phyloP scores from a whole-genome alignment of 192 early-diverging fungal species.

The Oehlia diaphana region DNA sequence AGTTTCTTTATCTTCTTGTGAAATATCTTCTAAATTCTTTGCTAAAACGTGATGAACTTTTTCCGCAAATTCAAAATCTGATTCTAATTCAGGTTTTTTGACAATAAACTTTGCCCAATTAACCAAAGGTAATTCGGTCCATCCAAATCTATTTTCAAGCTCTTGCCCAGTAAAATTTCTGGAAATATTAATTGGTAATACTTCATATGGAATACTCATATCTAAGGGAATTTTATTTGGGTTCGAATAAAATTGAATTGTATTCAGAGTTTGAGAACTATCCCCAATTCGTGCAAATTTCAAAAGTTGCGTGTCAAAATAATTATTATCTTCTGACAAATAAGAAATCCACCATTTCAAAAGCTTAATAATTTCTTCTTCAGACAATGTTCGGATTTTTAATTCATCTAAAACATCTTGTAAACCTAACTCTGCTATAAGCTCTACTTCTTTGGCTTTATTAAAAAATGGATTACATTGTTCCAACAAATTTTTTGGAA shows the following conservation, averaged over 20 bases:
- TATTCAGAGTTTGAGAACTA: slow-evolving; percentile 44
- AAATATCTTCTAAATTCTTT: slow-evolving; percentile 43
- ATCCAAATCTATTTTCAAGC: slow-evolving; percentile 12
- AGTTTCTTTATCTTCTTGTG: slow-evolving; percentile 33
- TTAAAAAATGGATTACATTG: slow-evolving; percentile 55
- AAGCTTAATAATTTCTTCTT: slow-evolving; percentile 62
- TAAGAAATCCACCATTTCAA: slow-evolving; percentile 78
- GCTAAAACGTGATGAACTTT: slow-evolving; percentile 59
- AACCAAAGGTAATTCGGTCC: neutral
- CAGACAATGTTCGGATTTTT: slow-evolving; percentile 49
- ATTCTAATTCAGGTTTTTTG: slow-evolving; percentile 22
- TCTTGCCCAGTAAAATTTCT: neutral
- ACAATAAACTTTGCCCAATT: slow-evolving; percentile 9
- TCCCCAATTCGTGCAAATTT: slow-evolving; percentile 49
- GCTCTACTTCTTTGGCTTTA: slow-evolving; percentile 41
- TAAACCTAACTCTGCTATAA: slow-evolving; percentile 53
- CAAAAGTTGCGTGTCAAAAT: slow-evolving; percentile 48
- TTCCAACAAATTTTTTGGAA: slow-evolving; percentile 52
- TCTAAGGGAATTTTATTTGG: neutral
- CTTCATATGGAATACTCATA: neutral
- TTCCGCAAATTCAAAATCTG: slow-evolving; percentile 62
- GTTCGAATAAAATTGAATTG: slow-evolving; percentile 62
- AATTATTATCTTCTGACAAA: slow-evolving; percentile 35
- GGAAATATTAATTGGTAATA: slow-evolving; percentile 2
- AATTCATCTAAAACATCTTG: slow-evolving; percentile 71